Evolutionary conservation across 352 stramenopile genomes (phyloP), one percentile per base, ranked within the genome.

Genomic region (Globisporangium acanthophoron): DNA sequence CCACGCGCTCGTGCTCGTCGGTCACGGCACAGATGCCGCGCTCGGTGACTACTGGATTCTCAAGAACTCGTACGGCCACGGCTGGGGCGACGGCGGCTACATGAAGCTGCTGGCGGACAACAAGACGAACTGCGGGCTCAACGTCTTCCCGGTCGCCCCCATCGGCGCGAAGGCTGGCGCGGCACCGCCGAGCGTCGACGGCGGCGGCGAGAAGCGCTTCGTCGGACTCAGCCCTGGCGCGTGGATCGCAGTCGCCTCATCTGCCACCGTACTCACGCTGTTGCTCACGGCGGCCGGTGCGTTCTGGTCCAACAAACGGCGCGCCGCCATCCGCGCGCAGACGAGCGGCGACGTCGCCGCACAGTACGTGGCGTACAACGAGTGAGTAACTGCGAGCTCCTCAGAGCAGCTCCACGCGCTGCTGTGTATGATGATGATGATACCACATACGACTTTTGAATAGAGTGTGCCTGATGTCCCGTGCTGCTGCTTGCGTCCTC

Each of bases 1-100:
- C 59, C 80, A 92, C 57, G 82, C 82, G 11, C 61, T 92, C 24
- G 15, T 92, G 45, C 76, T 92, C 18, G 82, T 92, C 0, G 82
- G 82, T 27, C 90, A 92, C 56, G 82, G 76, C 57, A 87, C 70
- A 11, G 78, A 88, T 35, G 45, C 62, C 2, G 67, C 62, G 1
- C 62, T 66, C 1, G 80, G 82, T 1, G 80, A 90, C 61, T 92
- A 90, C 61, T 92, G 82, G 82, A 88, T 92, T 35, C 51, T 92
- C 16, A 92, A 92, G 55, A 92, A 92, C 57, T 92, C 82, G 41
- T 92, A 92, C 65, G 79, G 78, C 18, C 75, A 66, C 48, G 76
- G 66, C 8, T 92, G 82, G 82, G 82, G 82, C 21, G 69, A 74
- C 9, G 76, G 60, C 5, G 82, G 80, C 35, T 92, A 81, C 56